phyloP scores from a whole-genome alignment of 2,329 filamentous ascomycete genomes.

The Paraconiothyrium sp. region DNA sequence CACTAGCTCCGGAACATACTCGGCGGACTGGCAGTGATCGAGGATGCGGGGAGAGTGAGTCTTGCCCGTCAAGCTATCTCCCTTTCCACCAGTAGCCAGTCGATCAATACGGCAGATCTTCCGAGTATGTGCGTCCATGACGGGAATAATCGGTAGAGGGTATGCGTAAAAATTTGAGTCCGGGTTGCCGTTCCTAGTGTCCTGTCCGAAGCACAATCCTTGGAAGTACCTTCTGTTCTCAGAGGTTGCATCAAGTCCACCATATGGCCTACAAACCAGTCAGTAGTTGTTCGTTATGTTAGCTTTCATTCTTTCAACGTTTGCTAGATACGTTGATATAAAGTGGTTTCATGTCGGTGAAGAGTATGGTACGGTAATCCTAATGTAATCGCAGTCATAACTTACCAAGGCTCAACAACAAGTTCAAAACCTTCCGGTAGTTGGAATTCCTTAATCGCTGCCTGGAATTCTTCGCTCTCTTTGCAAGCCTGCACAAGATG shows the following conservation, averaged over 20 bases:
- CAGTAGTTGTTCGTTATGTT: neutral
- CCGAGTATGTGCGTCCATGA: constrained; percentile 48
- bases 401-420: constrained; percentile 62
- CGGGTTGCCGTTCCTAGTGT: constrained; percentile 56
- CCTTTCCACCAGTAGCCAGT: constrained; percentile 51
- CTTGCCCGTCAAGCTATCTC: constrained; percentile 49
- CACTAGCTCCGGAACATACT: constrained; percentile 59
- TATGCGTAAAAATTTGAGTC: constrained; percentile 55
- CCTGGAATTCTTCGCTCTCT: constrained; percentile 62
- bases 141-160: constrained; percentile 48
- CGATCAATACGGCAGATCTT: constrained; percentile 49
- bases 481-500: constrained; percentile 56
- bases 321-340: too few relatives aligned
- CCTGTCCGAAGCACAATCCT: constrained; percentile 63
- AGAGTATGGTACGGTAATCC: neutral
- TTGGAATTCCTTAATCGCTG: constrained; percentile 61
- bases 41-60: constrained; percentile 50
- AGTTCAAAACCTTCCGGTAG: constrained; percentile 65
- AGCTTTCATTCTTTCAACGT: too few relatives aligned
- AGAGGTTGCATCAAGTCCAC: constrained; percentile 59
- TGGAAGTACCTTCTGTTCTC: constrained; percentile 63
- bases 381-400: neutral
- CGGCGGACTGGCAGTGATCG: constrained; percentile 61
- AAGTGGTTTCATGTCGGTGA: too few relatives aligned
- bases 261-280: constrained; percentile 55